Conservation (phyloP, 2,329 filamentous ascomycete genomes). For the Phaeosphaeriaceae sp. region DNA sequence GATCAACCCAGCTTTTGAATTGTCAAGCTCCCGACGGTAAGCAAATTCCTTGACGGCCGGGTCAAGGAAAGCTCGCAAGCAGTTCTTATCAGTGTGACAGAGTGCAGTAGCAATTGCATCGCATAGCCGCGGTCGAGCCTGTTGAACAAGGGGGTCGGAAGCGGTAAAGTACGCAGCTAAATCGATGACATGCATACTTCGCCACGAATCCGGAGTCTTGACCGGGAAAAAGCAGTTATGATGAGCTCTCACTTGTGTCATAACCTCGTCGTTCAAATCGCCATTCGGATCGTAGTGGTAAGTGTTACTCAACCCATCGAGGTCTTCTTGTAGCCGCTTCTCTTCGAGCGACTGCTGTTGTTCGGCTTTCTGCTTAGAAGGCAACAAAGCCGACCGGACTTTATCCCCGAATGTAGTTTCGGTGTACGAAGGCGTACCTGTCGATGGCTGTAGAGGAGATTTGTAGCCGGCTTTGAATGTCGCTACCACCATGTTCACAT, state of each 20-base stretch:
- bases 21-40: slow-evolving; percentile 16
- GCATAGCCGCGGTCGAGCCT: slow-evolving; percentile 18
- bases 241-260: background rate
- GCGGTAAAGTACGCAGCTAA: slow-evolving; percentile 5
- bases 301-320: slow-evolving; percentile 7
- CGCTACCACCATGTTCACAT: slow-evolving; percentile 4
- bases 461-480: slow-evolving; percentile 15
- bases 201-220: background rate
- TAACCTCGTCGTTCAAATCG: slow-evolving; percentile 12
- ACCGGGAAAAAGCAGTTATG: slow-evolving; percentile 3
- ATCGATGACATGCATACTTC: slow-evolving; percentile 17
- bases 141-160: background rate
- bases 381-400: background rate
- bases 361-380: background rate
- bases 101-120: slow-evolving; percentile 23
- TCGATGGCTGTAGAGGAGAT: background rate
- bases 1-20: background rate
- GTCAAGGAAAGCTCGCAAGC: slow-evolving; percentile 20
- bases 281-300: slow-evolving; percentile 8
- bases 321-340: background rate
- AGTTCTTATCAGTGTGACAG: slow-evolving; percentile 13
- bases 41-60: slow-evolving; percentile 14
- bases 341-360: slow-evolving; percentile 3
- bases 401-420: background rate
- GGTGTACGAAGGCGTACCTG: slow-evolving; percentile 3